Base-by-base conservation (phyloP, 2,329 filamentous ascomycete species). In the Sordariomycetes sp. region DNA sequence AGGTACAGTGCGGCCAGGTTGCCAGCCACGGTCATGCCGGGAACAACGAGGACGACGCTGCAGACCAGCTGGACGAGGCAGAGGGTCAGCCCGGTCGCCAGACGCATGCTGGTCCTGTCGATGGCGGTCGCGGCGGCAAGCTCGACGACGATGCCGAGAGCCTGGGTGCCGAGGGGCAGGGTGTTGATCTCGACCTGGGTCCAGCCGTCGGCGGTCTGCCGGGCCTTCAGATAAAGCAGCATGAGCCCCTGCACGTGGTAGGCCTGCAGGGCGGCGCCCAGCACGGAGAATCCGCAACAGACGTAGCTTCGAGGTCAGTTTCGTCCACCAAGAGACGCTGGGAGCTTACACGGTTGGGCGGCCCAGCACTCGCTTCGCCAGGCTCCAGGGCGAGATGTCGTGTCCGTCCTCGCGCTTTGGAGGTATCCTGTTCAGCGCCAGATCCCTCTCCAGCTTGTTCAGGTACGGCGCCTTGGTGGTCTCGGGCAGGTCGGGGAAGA, bases 401-500 rank as follows among this genome's bases (percentile, higher is more conserved):
- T 59, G 55, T 0, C 54, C 53, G n/a, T 58, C 55, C 2, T 43
- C 37, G 3, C 36, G 45, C 25, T 54, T 57, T 0, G 49, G 48
- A 1, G 55, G 56, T 2, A 58, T 42, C 5, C 55, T 36, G 8
- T 40, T 35, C 2, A 52, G 35, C 2, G 51, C 52, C 0, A 57
- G 39, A 6, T 49, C 39, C 5, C 57, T 52, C 28, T 63, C 53
- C 1, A 47, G 39, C 10, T 52, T 43, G 1, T 42, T 53, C 6
- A 56, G 44, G 32, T 59, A 64, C 16, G 45, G 51, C 0, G 57
- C 58, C 8, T 45, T 48, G 2, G 49, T 54, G 10, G 42, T 51
- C 12, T 60, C 58, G 0, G 69, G 68, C 1, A 67, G 56, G 18
- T 70, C 67, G 0, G 68, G 68, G 39, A 72, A 71, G 43, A 54